phyloP scores from a whole-genome alignment of 306 rosid species.

The Alnus rubra region DNA sequence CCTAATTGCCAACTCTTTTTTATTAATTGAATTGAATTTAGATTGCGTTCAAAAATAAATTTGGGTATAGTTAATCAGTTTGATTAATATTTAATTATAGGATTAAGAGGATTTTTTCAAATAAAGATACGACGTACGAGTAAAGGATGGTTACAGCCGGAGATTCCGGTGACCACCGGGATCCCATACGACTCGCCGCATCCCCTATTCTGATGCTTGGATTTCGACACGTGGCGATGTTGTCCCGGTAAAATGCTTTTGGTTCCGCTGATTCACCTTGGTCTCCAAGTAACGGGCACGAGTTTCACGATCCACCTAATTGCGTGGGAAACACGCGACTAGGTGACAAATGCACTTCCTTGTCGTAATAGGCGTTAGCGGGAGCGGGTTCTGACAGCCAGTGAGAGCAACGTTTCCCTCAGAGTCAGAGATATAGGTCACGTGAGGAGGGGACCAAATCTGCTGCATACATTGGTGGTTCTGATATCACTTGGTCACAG shows the following conservation, averaged over 20 bases:
- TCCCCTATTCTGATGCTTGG: neutral
- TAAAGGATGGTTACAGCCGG: neutral
- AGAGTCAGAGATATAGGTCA: constrained; percentile 2
- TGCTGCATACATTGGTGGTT: neutral
- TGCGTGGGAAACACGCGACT: neutral
- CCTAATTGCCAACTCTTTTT: constrained; percentile 2
- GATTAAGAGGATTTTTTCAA: neutral
- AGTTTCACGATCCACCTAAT: neutral
- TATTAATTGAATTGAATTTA: neutral
- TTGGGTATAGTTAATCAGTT: no score
- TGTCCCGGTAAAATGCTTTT: constrained; percentile 13
- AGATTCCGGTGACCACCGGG: constrained; percentile 13
- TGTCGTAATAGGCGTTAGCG: neutral
- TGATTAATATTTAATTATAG: neutral
- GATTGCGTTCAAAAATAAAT: neutral
- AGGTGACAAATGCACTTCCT: neutral
- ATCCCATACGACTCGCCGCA: constrained; percentile 34
- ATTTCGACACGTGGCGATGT: neutral
- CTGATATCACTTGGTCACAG: constrained; percentile 12
- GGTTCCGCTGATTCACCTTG: neutral
- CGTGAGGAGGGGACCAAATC: constrained; percentile 24
- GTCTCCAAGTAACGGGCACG: constrained; percentile 6
- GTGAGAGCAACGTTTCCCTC: neutral
- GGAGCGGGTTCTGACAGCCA: neutral
- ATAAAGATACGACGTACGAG: neutral